Conservation (phyloP, 306 rosid genomes). For the Cajanus cajan region DNA sequence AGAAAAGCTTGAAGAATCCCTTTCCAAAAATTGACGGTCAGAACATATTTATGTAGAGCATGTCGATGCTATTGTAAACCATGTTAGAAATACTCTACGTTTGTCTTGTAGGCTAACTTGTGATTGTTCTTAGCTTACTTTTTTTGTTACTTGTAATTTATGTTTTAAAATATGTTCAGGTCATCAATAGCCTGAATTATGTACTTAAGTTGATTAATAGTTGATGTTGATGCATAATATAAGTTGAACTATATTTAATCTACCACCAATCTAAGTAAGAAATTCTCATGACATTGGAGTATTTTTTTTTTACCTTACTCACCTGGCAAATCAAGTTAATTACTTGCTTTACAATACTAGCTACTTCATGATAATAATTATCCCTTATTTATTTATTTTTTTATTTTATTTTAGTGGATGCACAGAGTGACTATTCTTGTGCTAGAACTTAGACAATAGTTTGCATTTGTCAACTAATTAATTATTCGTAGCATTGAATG, state of each 20-base stretch:
- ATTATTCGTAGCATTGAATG: background rate
- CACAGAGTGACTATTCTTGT: too few species aligned
- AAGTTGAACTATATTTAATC: constrained; percentile 3
- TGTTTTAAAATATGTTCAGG: constrained; percentile 3
- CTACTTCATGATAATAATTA: too few species aligned
- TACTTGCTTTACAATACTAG: too few species aligned
- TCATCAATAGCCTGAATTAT: constrained; percentile 6
- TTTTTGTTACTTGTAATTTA: constrained; percentile 2
- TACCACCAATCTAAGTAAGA: background rate
- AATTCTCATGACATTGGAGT: background rate
- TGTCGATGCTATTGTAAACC: constrained; percentile 16
- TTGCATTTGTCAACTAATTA: too few species aligned
- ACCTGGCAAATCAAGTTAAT: too few species aligned
- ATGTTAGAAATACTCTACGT: background rate
- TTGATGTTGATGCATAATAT: background rate
- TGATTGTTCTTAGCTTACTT: background rate
- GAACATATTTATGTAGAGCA: constrained; percentile 21
- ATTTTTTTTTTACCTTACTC: too few species aligned
- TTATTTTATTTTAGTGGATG: too few species aligned
- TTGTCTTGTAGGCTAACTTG: constrained; percentile 16
- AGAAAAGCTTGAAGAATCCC: constrained; percentile 73
- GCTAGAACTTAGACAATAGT: background rate
- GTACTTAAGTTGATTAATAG: background rate
- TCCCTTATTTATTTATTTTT: too few species aligned
- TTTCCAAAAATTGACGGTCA: constrained; percentile 43